Percentiles rank a stretch among this genome's conserved stretches.
phyloP scores from a whole-genome alignment of 2,329 filamentous ascomycete genomes.

The Verticillium tricorpus region DNA sequence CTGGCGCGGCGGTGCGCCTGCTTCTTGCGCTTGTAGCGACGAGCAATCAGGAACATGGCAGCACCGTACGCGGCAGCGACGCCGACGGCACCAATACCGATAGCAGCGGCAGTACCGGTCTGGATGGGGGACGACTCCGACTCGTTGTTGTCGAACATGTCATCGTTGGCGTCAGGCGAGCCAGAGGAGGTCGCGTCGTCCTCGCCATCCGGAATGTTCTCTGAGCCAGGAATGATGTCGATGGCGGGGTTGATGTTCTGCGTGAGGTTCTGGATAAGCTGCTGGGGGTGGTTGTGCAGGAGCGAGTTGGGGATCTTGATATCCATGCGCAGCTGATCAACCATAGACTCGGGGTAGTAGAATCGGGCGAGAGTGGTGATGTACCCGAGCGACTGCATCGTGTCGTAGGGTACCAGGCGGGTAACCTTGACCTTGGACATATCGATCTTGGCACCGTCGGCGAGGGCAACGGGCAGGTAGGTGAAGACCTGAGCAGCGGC shows the following conservation, averaged over 20 bases:
- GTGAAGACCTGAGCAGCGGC: conserved; percentile 83
- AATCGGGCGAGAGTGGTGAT: conserved; percentile 69
- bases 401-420: conserved; percentile 73
- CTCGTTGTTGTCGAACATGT: conserved; percentile 33
- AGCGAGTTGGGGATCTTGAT: conserved; percentile 67
- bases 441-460: conserved; percentile 56
- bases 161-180: conserved; percentile 26
- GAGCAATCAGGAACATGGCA: conserved; percentile 90
- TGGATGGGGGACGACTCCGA: conserved; percentile 54
- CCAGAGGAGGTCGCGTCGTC: conserved; percentile 22
- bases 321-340: conserved; percentile 64
- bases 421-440: conserved; percentile 58
- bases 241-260: conserved; percentile 80
- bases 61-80: conserved; percentile 85
- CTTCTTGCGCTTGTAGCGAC: conserved; percentile 84
- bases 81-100: conserved; percentile 72
- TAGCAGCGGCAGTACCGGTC: conserved; percentile 59
- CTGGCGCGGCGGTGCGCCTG: conserved; percentile 71
- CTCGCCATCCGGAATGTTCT: conserved; percentile 32
- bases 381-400: conserved; percentile 62
- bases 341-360: conserved; percentile 68
- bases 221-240: conserved; percentile 51
- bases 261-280: conserved; percentile 68
- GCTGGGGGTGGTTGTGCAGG: conserved; percentile 67
- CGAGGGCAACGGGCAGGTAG: conserved; percentile 67